A percentile compares a stretch with the other conserved stretches of the same genome.
Evolutionary conservation across 2,329 filamentous ascomycete genomes (phyloP).

Genomic region (Acephala macrosclerotiorum): DNA sequence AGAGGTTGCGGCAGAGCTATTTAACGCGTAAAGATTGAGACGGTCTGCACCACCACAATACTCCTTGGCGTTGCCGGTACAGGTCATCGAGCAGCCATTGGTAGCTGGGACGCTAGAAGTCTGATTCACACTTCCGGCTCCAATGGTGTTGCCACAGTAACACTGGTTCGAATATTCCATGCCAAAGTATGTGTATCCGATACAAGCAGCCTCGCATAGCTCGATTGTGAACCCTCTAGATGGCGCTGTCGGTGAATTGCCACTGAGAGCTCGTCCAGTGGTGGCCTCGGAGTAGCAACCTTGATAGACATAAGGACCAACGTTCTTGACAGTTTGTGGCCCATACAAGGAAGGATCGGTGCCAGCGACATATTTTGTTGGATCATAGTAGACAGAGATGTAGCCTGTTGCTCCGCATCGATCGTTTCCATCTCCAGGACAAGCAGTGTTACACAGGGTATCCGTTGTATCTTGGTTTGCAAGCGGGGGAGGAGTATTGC

Average conservation of each 20-base stretch:
- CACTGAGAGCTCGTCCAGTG: conserved; percentile 29
- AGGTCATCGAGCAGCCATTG: conserved; percentile 33
- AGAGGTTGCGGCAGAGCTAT: conserved; percentile 28
- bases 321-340: conserved; percentile 28
- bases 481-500: conserved; percentile 41
- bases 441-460: conserved; percentile 33
- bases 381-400: conserved; percentile 35
- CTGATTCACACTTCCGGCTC: conserved; percentile 22
- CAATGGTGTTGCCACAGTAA: conserved; percentile 43
- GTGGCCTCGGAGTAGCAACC: conserved; percentile 47
- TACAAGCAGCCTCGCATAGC: conserved; percentile 32
- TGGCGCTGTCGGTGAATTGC: conserved; percentile 29
- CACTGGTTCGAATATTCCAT: conserved; percentile 45
- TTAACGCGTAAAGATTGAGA: conserved; percentile 40
- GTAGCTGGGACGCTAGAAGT: conserved; percentile 17
- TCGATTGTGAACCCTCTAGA: conserved; percentile 35
- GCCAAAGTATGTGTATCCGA: conserved; percentile 34
- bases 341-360: conserved; percentile 35
- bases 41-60: conserved; percentile 44
- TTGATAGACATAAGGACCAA: conserved; percentile 39
- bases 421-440: conserved; percentile 30
- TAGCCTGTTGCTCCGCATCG: conserved; percentile 31
- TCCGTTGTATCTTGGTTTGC: conserved; percentile 32
- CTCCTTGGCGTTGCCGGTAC: conserved; percentile 26
- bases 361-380: conserved; percentile 33